phyloP scores from a whole-genome alignment of 2,329 filamentous ascomycete species.

The Xylaria sp. region DNA sequence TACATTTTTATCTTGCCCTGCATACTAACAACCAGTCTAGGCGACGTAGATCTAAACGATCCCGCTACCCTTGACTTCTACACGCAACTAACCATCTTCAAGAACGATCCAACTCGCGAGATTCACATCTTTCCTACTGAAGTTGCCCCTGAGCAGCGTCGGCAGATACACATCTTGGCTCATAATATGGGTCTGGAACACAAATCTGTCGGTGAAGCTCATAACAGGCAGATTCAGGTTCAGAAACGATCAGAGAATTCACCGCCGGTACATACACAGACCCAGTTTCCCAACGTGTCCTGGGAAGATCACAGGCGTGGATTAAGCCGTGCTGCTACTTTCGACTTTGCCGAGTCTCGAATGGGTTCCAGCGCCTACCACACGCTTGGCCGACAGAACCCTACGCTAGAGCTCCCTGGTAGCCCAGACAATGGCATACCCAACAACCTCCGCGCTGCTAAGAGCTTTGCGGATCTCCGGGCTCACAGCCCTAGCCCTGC shows the following conservation, averaged over 20 bases:
- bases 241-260: slow-evolving; percentile 73
- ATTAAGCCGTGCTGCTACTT: slow-evolving; percentile 93
- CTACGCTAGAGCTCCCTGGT: slow-evolving; percentile 88
- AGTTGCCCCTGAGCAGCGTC: slow-evolving; percentile 83
- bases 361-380: slow-evolving; percentile 76
- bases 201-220: slow-evolving; percentile 86
- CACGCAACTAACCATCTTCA: slow-evolving; percentile 89
- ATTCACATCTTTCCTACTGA: slow-evolving; percentile 85
- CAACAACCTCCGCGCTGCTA: slow-evolving; percentile 88
- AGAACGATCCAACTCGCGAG: slow-evolving; percentile 80
- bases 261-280: slow-evolving; percentile 66
- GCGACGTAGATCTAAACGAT: slow-evolving; percentile 91
- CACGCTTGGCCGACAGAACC: slow-evolving; percentile 81
- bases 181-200: slow-evolving; percentile 96
- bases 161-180: slow-evolving; percentile 91
- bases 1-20: slow-evolving; percentile 14
- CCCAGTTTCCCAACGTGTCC: slow-evolving; percentile 68
- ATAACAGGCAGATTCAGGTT: slow-evolving; percentile 90
- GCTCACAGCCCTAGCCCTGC: slow-evolving; percentile 96
- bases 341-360: slow-evolving; percentile 86
- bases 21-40: slow-evolving; percentile 43
- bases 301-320: slow-evolving; percentile 83
- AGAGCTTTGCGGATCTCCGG: slow-evolving; percentile 95
- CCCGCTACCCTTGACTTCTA: slow-evolving; percentile 88
- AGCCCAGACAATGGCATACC: slow-evolving; percentile 75